Evolutionary conservation across 2,329 filamentous ascomycete species (phyloP).

Genomic region (Juglanconis sp.): DNA sequence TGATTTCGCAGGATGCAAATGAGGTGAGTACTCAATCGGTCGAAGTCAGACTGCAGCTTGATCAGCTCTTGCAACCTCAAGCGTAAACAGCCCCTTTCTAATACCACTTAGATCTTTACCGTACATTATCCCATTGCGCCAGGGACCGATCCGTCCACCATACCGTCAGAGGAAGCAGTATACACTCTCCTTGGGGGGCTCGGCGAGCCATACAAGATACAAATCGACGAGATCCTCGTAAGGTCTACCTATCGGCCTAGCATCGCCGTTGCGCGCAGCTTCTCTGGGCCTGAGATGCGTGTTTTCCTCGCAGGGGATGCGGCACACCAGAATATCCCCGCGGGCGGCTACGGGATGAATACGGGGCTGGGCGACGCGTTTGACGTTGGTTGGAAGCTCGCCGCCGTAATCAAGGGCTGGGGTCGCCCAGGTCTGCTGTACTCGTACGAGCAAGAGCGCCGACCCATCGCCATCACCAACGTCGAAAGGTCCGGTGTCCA

Average conservation of each 20-base stretch:
- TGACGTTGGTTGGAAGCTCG: conserved; percentile 27
- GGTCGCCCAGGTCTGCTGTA: conserved; percentile 13
- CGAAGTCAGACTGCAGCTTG: neutral
- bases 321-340: conserved; percentile 24
- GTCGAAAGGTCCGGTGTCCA: conserved; percentile 9
- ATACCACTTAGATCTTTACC: neutral
- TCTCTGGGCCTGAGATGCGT: neutral
- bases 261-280: conserved; percentile 19
- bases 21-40: neutral
- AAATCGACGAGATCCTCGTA: conserved; percentile 25
- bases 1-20: conserved; percentile 15
- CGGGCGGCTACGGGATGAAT: conserved; percentile 28
- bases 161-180: conserved; percentile 8
- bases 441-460: conserved; percentile 20
- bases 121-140: neutral
- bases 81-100: neutral
- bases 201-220: conserved; percentile 11
- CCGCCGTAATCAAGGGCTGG: conserved; percentile 15
- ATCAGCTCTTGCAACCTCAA: neutral
- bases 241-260: conserved; percentile 21
- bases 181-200: conserved; percentile 12
- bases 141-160: neutral
- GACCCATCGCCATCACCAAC: conserved; percentile 5
- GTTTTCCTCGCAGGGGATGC: conserved; percentile 23
- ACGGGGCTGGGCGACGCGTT: conserved; percentile 24